Evolutionary conservation across 2,329 filamentous ascomycete genomes (phyloP).

Genomic region (Claviceps africana): DNA sequence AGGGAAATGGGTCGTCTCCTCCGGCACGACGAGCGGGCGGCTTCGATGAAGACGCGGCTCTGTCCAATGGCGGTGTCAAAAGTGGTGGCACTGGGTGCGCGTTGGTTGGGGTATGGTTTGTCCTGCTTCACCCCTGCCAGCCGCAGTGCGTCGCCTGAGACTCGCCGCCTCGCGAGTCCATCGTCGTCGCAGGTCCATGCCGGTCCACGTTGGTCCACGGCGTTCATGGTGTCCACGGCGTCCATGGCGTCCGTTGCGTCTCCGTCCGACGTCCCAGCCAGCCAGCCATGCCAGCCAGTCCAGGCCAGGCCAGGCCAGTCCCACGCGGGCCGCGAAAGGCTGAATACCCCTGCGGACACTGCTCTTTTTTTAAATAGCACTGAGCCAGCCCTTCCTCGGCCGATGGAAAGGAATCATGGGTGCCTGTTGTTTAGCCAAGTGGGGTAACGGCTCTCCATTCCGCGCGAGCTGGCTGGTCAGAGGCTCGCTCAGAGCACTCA

Average conservation of each 20-base stretch:
- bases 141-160: too few relatives aligned
- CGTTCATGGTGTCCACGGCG: background rate
- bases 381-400: too few relatives aligned
- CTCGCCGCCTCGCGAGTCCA: too few relatives aligned
- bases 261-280: background rate
- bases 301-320: too few relatives aligned
- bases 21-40: slow-evolving; percentile 15
- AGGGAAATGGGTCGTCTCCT: slow-evolving; percentile 2
- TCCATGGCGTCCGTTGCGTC: background rate
- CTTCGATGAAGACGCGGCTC: slow-evolving; percentile 15
- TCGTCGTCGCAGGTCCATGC: background rate
- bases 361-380: too few relatives aligned
- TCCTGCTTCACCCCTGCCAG: slow-evolving; percentile 3
- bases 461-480: too few relatives aligned
- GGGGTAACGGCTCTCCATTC: too few relatives aligned
- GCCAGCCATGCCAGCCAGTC: too few relatives aligned
- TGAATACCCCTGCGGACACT: slow-evolving; percentile 1
- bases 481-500: too few relatives aligned
- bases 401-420: too few relatives aligned
- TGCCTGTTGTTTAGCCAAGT: too few relatives aligned
- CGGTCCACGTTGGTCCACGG: too few relatives aligned
- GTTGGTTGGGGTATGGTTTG: background rate
- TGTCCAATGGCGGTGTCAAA: slow-evolving; percentile 9
- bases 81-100: slow-evolving; percentile 3
- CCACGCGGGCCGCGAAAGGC: slow-evolving; percentile 5